phyloP scores from a whole-genome alignment of 352 stramenopile genomes.

The Pythium aquatile region DNA sequence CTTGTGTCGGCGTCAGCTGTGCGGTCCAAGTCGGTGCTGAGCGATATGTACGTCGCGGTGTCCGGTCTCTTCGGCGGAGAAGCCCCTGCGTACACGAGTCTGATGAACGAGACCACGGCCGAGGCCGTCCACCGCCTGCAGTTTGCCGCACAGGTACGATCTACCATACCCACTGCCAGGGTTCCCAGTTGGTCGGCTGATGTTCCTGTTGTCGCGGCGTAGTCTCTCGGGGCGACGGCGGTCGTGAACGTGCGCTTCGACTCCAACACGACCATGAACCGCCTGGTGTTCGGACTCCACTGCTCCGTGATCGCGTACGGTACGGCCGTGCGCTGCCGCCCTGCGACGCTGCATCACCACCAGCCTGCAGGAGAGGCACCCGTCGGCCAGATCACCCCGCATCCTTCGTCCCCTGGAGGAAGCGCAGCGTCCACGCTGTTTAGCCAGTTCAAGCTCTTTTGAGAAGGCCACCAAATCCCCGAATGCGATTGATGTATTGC shows the following conservation, averaged over 20 bases:
- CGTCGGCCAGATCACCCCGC: neutral
- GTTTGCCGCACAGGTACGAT: conserved; percentile 51
- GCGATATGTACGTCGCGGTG: conserved; percentile 79
- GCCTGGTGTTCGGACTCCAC: conserved; percentile 80
- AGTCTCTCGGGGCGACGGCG: conserved; percentile 71
- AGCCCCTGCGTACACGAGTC: conserved; percentile 68
- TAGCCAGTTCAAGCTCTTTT: conserved; percentile 12
- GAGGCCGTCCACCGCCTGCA: conserved; percentile 80
- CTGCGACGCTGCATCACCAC: conserved; percentile 21
- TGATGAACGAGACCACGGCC: conserved; percentile 83
- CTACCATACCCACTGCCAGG: no score
- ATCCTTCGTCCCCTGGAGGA: neutral
- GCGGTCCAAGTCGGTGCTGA: conserved; percentile 80
- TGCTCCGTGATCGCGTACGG: conserved; percentile 81
- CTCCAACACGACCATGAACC: conserved; percentile 86
- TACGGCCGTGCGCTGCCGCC: conserved; percentile 66
- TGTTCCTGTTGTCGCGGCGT: neutral
- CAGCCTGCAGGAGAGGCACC: conserved; percentile 14
- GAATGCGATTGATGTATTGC: neutral
- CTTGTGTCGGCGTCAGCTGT: conserved; percentile 74
- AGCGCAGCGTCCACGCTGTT: conserved; percentile 1
- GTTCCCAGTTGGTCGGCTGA: no score
- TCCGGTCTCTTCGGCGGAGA: conserved; percentile 71
- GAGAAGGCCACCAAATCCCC: no score
- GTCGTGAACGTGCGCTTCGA: conserved; percentile 82